Base-by-base conservation (phyloP, 257 asterid genomes). In the Galeopsis tetrahit region DNA sequence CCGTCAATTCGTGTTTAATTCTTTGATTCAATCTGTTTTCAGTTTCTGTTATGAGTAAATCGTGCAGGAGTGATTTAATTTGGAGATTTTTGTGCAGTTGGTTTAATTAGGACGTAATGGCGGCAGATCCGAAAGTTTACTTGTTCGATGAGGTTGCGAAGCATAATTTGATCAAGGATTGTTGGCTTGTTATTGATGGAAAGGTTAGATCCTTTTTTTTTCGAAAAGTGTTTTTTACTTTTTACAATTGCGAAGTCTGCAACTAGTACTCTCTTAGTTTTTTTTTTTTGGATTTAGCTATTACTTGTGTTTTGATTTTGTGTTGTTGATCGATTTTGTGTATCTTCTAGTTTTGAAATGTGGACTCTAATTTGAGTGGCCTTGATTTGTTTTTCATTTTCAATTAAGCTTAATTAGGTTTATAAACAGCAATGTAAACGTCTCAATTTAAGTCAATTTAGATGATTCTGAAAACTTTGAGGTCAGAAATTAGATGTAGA, bases 151-250 rank as follows among this genome's bases (percentile, higher is more conserved):
- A 93, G 48, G 97, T 89, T 71, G 78, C 78, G 38, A 85, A 87
- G 86, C 98, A 93, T 74, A 85, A 86, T 87, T 81, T 79, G 83
- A 83, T 76, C 13, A 86, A 90, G 79, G 98, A 93, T 81, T 93
- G 98, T 68, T 93, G 98, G 98, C 86, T 93, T 17, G 66, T 93
- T 62, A 87, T 93, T 58, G 60, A 71, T 32, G 98, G 98, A 77
- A 93, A 93, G 95, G 98, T 93, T 76, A 53, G 75, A 70, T 82
- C 76, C 49, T 46, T 10, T 61, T 10, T 61, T 38, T 33, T 1
- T 11, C 28, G 28, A 55, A 21, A 49, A 4, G 2, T 33, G 14
- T 58, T 42, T 44, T 62, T 51, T 51, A n/a, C 10, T 3, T 4
- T 31, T 14, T 80, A 48, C 34, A 2, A 4, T 38, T 28, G 71